These are phyloP conservation scores for Zasmidium citrigriseum DNA, from an alignment of 2,329 filamentous ascomycete genomes.

Conservation along the genomic window DNA sequence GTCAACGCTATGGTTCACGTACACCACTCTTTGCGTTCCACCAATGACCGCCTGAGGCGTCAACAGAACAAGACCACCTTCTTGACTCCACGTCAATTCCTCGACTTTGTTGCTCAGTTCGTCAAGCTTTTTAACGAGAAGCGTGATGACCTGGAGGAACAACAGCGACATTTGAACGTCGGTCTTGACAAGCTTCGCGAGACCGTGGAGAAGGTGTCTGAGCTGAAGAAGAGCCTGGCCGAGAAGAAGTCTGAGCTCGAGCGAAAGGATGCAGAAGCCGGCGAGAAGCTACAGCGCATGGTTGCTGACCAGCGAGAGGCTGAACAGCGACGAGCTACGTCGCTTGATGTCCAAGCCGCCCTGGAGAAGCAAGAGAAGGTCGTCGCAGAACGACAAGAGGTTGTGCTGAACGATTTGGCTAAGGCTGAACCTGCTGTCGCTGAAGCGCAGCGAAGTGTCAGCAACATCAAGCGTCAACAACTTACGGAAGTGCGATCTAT, in stretches of 20 bases:
- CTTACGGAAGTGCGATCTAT: slow-evolving; percentile 97
- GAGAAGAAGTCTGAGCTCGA: slow-evolving; percentile 94
- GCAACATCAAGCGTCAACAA: slow-evolving; percentile 97
- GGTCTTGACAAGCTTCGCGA: slow-evolving; percentile 96
- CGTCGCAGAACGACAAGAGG: slow-evolving; percentile 77
- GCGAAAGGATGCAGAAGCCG: slow-evolving; percentile 90
- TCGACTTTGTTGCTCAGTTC: slow-evolving; percentile 98
- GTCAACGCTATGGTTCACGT: slow-evolving; percentile 99
- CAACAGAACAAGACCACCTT: slow-evolving; percentile 93
- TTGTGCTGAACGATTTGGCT: slow-evolving; percentile 84
- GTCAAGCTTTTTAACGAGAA: slow-evolving; percentile 98
- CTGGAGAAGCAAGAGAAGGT: slow-evolving; percentile 88
- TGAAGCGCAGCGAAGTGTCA: slow-evolving; percentile 93
- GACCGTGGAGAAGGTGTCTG: slow-evolving; percentile 95
- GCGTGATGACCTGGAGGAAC: slow-evolving; percentile 95
- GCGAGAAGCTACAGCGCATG: slow-evolving; percentile 97
- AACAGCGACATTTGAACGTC: slow-evolving; percentile 96
- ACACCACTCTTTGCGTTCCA: slow-evolving; percentile 87
- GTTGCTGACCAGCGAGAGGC: slow-evolving; percentile 93
- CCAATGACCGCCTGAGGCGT: slow-evolving; percentile 84
- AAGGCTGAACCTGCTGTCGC: slow-evolving; percentile 89
- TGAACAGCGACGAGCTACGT: slow-evolving; percentile 84
- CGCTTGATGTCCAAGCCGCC: slow-evolving; percentile 82
- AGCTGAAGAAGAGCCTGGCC: slow-evolving; percentile 84
- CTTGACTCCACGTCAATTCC: slow-evolving; percentile 92